Evolutionary conservation across 108 stramenopile genomes (phyloP), one percentile per base, ranked within the genome.

Genomic region (Epipyxis sp.): DNA sequence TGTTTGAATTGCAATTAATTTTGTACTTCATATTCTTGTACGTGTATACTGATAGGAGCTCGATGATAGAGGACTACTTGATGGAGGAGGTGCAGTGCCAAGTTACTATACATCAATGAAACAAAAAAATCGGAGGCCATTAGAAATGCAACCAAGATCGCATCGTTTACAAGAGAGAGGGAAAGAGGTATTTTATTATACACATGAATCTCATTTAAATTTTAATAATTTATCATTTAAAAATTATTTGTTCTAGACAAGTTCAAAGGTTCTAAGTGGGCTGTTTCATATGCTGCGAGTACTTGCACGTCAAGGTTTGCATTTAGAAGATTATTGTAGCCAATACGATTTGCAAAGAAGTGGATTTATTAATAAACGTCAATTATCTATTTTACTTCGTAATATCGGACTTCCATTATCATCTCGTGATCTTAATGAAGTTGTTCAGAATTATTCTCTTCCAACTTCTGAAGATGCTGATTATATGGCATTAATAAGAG

Each of bases 81-180:
- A 67, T 42, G 65, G 65, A 67, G 65, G 65, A 43, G 65, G 65
- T 20, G 6, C 42, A 13, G 65, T 67, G 42, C 65, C 65, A 13
- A 6, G 20, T 20, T 67, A 67, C 20, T 67, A 67, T 67, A 67
- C 65, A 13, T 67, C 65, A 6, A 67, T 67, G 13, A 39, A 43
- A 20, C 65, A 67, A 20, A 39, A 67, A 20, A 67, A 67, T 20
- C 37, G 65, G 6, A 6, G 65, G 13, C 20, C 20, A 6, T 20
- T 67, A 20, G 65, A 67, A 20, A 6, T 67, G 65, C 65, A 43
- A 20, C 37, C 37, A 13, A 6, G 46, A 6, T 50, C 46, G 46
- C 6, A 50, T 20, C 6, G 46, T 13, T 50, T 50, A 20, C 46
- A 50, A 20, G 46, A 50, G 46, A 6, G 46, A 6, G 46, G 46